These are phyloP conservation scores for Chaetomium fimeti DNA, from an alignment of 495 filamentous ascomycete genomes.

Conservation along the genomic window DNA sequence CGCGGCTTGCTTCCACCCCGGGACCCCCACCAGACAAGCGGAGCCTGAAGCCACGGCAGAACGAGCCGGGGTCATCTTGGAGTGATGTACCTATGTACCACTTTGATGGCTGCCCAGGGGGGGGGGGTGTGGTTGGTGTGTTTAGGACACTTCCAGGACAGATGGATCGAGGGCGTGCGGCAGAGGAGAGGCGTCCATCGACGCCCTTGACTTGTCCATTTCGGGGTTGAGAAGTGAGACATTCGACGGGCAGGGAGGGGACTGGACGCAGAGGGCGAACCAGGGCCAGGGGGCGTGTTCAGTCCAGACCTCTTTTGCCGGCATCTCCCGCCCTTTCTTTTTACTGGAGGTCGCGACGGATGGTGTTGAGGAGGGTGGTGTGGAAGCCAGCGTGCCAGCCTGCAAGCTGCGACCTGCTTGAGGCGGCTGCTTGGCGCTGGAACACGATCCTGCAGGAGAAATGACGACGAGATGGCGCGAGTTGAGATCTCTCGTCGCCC, in stretches of 20 bases:
- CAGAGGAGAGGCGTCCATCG: no score
- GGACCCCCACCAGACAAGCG: constrained; percentile 14
- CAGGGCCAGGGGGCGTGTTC: background rate
- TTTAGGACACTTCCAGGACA: background rate
- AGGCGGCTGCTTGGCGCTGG: constrained; percentile 12
- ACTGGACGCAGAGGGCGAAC: background rate
- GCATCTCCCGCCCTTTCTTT: background rate
- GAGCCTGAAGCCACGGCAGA: constrained; percentile 13
- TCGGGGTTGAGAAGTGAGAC: constrained; percentile 10
- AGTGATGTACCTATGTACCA: no score
- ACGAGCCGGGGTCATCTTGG: constrained; percentile 12
- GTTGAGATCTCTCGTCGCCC: constrained; percentile 2
- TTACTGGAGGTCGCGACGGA: background rate
- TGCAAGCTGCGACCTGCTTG: background rate
- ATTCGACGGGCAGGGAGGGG: constrained; percentile 1
- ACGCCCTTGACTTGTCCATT: background rate
- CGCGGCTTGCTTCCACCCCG: constrained; percentile 9
- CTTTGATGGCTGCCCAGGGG: constrained; percentile 3
- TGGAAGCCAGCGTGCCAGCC: background rate
- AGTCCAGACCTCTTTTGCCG: constrained; percentile 1
- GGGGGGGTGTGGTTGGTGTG: background rate
- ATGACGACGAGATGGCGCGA: constrained; percentile 21
- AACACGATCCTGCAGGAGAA: constrained; percentile 22
- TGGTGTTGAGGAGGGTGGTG: background rate
- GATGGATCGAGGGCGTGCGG: no score